A percentile compares a stretch with the other conserved stretches of the same genome.
phyloP scores from a whole-genome alignment of 2,329 filamentous ascomycete genomes.

The Ambrosiella beaveri region DNA sequence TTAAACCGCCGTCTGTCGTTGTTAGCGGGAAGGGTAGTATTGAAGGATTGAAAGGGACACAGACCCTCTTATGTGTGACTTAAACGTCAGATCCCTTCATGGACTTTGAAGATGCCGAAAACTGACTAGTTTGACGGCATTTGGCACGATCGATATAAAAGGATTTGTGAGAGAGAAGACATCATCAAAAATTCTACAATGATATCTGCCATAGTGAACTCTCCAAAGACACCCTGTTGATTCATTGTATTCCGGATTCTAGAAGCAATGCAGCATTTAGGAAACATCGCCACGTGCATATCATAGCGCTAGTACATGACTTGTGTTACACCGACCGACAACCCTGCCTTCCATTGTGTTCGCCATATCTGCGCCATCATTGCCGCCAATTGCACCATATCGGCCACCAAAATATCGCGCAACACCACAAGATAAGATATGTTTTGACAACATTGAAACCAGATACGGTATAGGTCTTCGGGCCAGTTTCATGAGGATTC shows the following conservation, averaged over 20 bases:
- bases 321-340: not conserved
- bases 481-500: not conserved
- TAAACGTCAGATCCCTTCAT: not conserved
- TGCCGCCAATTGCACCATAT: not conserved
- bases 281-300: too few species aligned
- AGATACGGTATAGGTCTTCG: too few species aligned
- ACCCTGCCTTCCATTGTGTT: not conserved
- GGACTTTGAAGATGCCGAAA: too few species aligned
- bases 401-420: not conserved
- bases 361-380: not conserved
- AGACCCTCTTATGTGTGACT: not conserved
- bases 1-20: not conserved
- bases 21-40: not conserved
- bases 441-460: not conserved
- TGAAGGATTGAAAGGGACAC: not conserved
- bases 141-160: too few species aligned
- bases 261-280: too few species aligned
- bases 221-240: not conserved
- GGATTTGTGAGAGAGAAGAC: too few species aligned
- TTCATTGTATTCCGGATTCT: not conserved
- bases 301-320: too few species aligned
- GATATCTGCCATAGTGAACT: not conserved
- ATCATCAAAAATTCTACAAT: not conserved
- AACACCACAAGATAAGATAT: not conserved
- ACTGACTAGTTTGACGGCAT: too few species aligned